These are phyloP conservation scores for Picochlorum sp. DNA, from an alignment of 139 green algal species.

Conservation along the genomic window DNA sequence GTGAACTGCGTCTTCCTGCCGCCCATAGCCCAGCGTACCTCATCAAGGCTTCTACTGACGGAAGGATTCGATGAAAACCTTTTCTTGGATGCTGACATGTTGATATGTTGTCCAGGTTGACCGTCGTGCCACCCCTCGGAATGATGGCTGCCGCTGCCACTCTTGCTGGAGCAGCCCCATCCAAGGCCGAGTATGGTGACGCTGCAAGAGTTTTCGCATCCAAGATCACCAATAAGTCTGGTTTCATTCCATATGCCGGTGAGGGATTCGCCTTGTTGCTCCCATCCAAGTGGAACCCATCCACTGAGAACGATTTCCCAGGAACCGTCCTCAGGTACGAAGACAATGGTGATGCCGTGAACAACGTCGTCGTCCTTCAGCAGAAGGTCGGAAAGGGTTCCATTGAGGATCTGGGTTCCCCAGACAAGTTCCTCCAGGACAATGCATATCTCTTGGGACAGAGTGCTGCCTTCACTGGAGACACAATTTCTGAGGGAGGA, in stretches of 20 bases:
- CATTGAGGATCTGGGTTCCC: slow-evolving; percentile 76
- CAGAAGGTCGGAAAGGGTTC: slow-evolving; percentile 59
- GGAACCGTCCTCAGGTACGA: slow-evolving; percentile 72
- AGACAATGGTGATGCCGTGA: slow-evolving; percentile 92
- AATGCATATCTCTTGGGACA: slow-evolving; percentile 75
- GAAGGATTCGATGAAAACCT: background rate
- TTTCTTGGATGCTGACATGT: background rate
- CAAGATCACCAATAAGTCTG: slow-evolving; percentile 71
- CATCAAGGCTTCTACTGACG: background rate
- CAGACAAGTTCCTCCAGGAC: slow-evolving; percentile 81
- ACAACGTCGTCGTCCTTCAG: slow-evolving; percentile 79
- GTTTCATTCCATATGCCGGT: slow-evolving; percentile 85
- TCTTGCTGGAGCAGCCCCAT: slow-evolving; percentile 34
- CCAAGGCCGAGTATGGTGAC: slow-evolving; percentile 78
- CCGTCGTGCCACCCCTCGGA: slow-evolving; percentile 65
- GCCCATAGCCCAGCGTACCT: background rate
- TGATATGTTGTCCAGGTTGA: slow-evolving; percentile 5
- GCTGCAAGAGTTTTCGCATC: slow-evolving; percentile 79
- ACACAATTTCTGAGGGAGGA: slow-evolving; percentile 87
- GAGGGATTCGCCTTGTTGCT: slow-evolving; percentile 87
- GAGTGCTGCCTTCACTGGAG: slow-evolving; percentile 31
- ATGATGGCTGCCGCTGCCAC: slow-evolving; percentile 51
- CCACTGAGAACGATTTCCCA: slow-evolving; percentile 82
- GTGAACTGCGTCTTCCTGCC: background rate
- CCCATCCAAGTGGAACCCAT: slow-evolving; percentile 94